Evolutionary conservation across 352 stramenopile species (phyloP), one percentile per base, ranked within the genome.

Genomic region (Phytophthora tentaculata): DNA sequence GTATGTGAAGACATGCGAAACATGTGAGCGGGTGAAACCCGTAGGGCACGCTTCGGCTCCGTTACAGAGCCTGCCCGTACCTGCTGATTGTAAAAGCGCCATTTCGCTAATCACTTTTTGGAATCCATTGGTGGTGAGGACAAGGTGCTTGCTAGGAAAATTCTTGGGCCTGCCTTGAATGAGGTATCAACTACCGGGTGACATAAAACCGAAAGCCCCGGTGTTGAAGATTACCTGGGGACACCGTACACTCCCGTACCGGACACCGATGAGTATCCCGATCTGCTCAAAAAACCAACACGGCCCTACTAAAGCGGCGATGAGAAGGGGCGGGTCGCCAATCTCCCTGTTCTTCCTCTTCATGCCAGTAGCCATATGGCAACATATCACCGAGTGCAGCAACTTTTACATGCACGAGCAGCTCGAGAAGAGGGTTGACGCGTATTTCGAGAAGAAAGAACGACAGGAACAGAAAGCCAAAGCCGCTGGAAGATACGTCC

Each of bases 401-500:
- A 67, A 67, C 41, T 61, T 56, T 23, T 67, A 67, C 50, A 56
- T 61, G 60, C 50, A 61, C 10, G 51, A 61, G 22, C 50, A 61
- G 22, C 24, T 61, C 19, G 50, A 67, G 3, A 16, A 44, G 16
- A 26, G 48, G 0, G 58, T 58, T 7, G 20, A 67, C 16, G 43
- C 50, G 5, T 67, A 61, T n/a, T 55, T 61, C 9, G 26, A 59
- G 6, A 59, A 17, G 22, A 45, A 67, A 3, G 12, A 55, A 13
- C 20, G 14, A n/a, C 14, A 26, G 12, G 24, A 41, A 9, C 1
- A 0, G 0, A 50, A 35, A 14, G 20, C 3, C 29, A 54, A 50
- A 10, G 29, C 17, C 3, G 35, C 43, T 19, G 20, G 19, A 17
- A 29, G 19, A 0, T 0, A 14, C 5, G 7, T 20, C 3, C 14